Percentiles rank a stretch among this genome's conserved stretches.
phyloP scores from a whole-genome alignment of 306 rosid genomes.

The Astragalus glycyphyllos region DNA sequence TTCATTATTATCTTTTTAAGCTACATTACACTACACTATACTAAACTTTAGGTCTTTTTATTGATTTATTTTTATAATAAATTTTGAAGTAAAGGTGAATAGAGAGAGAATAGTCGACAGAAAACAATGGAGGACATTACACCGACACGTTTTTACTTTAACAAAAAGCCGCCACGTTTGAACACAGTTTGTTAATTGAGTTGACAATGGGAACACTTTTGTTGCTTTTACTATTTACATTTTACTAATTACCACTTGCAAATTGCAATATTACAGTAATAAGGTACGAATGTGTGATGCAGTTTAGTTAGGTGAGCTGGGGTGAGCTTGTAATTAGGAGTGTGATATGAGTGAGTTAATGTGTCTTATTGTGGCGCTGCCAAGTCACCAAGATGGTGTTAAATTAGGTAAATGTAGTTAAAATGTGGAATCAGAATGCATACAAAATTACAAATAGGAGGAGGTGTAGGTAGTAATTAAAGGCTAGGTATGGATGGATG shows the following conservation, averaged over 20 bases:
- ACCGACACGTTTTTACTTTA: constrained; percentile 56
- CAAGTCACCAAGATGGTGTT: not conserved
- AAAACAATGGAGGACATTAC: constrained; percentile 32
- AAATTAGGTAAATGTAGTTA: not conserved
- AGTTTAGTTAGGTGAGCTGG: constrained; percentile 17
- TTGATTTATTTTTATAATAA: not conserved
- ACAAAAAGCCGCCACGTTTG: constrained; percentile 46
- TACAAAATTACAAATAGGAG: not conserved
- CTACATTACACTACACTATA: not conserved
- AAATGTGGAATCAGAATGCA: not conserved
- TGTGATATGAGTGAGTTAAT: constrained; percentile 1
- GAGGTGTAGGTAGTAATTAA: not conserved
- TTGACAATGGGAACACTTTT: too few species aligned
- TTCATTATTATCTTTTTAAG: constrained; percentile 27
- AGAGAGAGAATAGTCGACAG: constrained; percentile 3
- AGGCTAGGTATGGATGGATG: not conserved
- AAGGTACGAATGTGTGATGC: not conserved
- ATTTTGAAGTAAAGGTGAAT: not conserved
- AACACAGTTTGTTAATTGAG: constrained; percentile 12
- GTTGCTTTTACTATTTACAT: not conserved
- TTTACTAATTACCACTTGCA: not conserved
- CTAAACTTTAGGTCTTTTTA: not conserved
- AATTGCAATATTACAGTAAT: too few species aligned
- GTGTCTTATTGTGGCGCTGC: not conserved
- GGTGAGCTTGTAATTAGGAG: not conserved